phyloP scores from a whole-genome alignment of 495 filamentous ascomycete genomes.

The Cercophora newfieldiana region DNA sequence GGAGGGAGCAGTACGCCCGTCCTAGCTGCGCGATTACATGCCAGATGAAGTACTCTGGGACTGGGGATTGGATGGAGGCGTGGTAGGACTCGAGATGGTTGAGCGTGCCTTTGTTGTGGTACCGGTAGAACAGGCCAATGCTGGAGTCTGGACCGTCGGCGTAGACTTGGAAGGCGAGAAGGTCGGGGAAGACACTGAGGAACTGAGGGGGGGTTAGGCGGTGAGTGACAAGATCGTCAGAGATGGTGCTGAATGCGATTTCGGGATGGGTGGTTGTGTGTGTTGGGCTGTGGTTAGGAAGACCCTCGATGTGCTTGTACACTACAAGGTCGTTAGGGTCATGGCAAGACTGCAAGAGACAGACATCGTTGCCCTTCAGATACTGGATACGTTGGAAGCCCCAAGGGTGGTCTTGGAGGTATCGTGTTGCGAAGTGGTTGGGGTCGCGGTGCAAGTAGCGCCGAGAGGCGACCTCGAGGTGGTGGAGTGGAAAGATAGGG shows the following conservation, averaged over 20 bases:
- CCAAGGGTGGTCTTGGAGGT: not conserved
- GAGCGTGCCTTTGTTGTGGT: slow-evolving; percentile 23
- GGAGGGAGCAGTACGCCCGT: slow-evolving; percentile 14
- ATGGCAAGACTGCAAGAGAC: too few relatives aligned
- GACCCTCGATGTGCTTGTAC: too few relatives aligned
- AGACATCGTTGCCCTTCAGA: too few relatives aligned
- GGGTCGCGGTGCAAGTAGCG: too few relatives aligned
- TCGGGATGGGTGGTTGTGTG: not conserved
- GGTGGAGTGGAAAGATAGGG: too few relatives aligned
- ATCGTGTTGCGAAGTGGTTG: not conserved
- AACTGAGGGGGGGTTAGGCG: not conserved
- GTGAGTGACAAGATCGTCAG: slow-evolving; percentile 8
- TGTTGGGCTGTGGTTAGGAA: too few relatives aligned
- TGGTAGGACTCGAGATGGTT: not conserved
- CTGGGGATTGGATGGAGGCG: accelerated
- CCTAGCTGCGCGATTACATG: slow-evolving; percentile 21
- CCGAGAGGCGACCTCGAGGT: too few relatives aligned
- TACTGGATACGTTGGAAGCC: not conserved
- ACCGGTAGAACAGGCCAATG: slow-evolving; percentile 21
- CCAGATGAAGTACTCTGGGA: slow-evolving; percentile 28
- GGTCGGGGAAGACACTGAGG: slow-evolving; percentile 1
- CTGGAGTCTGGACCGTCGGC: not conserved
- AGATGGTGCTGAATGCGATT: slow-evolving; percentile 7
- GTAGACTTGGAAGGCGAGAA: slow-evolving; percentile 17
- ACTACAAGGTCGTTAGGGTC: too few relatives aligned